Evolutionary conservation across 306 rosid species (phyloP).

Genomic region (Dalbergia cultrata): DNA sequence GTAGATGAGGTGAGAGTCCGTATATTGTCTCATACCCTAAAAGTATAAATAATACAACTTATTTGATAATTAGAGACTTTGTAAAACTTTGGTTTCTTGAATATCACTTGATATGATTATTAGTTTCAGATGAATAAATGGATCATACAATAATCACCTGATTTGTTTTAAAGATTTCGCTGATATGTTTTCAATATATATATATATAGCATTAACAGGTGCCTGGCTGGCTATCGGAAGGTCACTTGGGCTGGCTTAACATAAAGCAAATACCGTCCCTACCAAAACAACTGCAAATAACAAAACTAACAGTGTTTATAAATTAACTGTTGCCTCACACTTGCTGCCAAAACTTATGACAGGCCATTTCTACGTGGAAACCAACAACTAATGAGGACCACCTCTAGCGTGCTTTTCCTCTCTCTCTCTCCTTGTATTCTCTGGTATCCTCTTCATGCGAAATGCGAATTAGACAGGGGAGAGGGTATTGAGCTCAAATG

Average conservation of each 20-base stretch:
- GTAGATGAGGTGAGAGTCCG: too few species aligned
- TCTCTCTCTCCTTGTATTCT: neutral
- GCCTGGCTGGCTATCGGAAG: neutral
- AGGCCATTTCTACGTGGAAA: conserved; percentile 33
- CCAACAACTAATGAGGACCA: conserved; percentile 35
- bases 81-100: too few species aligned
- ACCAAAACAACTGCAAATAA: neutral
- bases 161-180: too few species aligned
- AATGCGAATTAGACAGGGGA: neutral
- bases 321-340: conserved; percentile 11
- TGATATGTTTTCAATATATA: too few species aligned
- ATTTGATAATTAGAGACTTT: too few species aligned
- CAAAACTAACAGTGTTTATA: neutral
- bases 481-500: neutral
- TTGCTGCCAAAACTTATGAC: conserved; percentile 29
- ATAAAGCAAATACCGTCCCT: neutral
- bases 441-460: neutral
- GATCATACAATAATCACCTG: too few species aligned
- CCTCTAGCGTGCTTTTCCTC: neutral
- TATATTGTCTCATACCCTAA: too few species aligned
- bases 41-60: too few species aligned
- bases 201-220: too few species aligned
- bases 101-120: too few species aligned
- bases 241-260: conserved; percentile 4
- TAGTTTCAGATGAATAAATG: too few species aligned